Base-by-base conservation (phyloP, 495 filamentous ascomycete species). In the Talaromyces proteolyticus region DNA sequence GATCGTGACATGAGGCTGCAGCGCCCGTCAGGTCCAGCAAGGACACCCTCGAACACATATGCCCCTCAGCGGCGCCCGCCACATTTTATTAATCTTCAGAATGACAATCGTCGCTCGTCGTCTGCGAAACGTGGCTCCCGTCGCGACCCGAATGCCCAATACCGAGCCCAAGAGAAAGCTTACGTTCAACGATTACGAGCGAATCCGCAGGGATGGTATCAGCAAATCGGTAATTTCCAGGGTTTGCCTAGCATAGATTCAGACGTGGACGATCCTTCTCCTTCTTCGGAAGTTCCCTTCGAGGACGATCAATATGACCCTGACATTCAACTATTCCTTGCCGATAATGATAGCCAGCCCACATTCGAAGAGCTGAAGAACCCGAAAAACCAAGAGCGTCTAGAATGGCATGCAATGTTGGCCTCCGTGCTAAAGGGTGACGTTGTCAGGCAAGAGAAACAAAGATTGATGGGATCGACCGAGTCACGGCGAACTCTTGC, bases 361-460 rank as follows among this genome's bases (percentile, higher is more conserved):
- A 90, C 89, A 3, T 67, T 86, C 23, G 93, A 96, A 51, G 94
- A 98, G 63, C 71, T 96, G 26, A 86, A 85, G 70, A 86, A 94
- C 55, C 86, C 88, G 1, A 83, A 81, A 55, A 97, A 93, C 59
- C 80, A 93, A 46, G 93, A 97, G 65, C 75, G 93, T 34, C 71
- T 98, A 22, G 94, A 98, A 67, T 98, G 93, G 93, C 92, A 98
- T 69, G 86, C 88, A 4, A 98, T 98, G 93, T 73, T 98, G 36
- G 89, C 91, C 22, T 91, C 89, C 1, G 93, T 98, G 3, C 68
- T 98, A 55, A 97, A 91, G 29, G 93, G 93, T 45, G 93, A 98
- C 64, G 94, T 98, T 10, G 92, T 98, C 19, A 87, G 88, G 54
- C 93, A 98, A 65, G 93, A 98, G 70, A 98, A 97, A 71, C 93